Percentiles rank a stretch among this genome's conserved stretches.
Conservation (phyloP, 129 eudicot species). For the Artemisia tridentata region DNA sequence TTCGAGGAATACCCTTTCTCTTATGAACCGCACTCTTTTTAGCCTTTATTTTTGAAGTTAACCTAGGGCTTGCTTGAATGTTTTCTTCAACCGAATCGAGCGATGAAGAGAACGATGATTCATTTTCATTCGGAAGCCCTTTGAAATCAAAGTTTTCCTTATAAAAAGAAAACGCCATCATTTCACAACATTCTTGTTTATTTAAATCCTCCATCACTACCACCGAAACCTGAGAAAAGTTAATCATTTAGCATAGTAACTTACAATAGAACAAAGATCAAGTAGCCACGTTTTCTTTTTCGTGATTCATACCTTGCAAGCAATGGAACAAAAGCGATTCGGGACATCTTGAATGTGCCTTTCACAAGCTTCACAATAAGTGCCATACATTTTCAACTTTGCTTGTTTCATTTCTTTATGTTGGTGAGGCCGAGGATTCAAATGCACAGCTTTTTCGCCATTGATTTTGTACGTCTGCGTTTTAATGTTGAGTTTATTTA, state of each 20-base stretch:
- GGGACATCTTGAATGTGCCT: constrained; percentile 75
- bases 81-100: constrained; percentile 42
- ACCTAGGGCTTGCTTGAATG: constrained; percentile 33
- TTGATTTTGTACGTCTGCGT: constrained; percentile 68
- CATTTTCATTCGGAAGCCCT: constrained; percentile 17
- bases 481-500: not conserved
- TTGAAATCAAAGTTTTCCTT: constrained; percentile 25
- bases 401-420: constrained; percentile 36
- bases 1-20: constrained; percentile 60
- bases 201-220: constrained; percentile 16
- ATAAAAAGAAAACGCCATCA: constrained; percentile 20
- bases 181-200: constrained; percentile 20
- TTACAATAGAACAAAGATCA: not conserved
- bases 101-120: constrained; percentile 36
- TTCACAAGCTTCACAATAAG: constrained; percentile 65
- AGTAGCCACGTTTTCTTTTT: not conserved
- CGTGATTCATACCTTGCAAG: constrained; percentile 55
- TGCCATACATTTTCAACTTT: constrained; percentile 45
- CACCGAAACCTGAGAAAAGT: constrained; percentile 27
- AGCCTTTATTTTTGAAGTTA: constrained; percentile 36
- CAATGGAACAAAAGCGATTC: constrained; percentile 69
- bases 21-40: constrained; percentile 41
- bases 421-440: constrained; percentile 77
- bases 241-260: not conserved
- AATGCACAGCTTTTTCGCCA: constrained; percentile 73